A percentile compares a stretch with the other conserved stretches of the same genome.
Conservation (phyloP, 164 flowering plant genomes). For the Platanus orientalis region DNA sequence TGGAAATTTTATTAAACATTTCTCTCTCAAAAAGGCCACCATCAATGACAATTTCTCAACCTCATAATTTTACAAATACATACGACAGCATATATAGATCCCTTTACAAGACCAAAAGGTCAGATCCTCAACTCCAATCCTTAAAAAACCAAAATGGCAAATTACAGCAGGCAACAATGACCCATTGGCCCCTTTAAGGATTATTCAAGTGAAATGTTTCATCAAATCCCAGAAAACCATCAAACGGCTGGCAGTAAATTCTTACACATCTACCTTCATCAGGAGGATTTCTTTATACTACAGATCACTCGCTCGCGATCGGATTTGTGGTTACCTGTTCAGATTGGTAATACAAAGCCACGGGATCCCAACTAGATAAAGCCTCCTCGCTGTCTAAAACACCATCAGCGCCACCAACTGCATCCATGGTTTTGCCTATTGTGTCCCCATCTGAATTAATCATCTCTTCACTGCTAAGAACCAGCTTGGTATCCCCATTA, state of each 20-base stretch:
- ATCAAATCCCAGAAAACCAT: not conserved
- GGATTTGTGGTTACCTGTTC: not conserved
- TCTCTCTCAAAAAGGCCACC: too few relatives aligned
- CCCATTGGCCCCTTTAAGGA: not conserved
- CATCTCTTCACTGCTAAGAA: not conserved
- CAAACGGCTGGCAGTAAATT: not conserved
- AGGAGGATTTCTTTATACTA: too few relatives aligned
- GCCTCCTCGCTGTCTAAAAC: not conserved
- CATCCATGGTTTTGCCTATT: not conserved
- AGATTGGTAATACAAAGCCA: not conserved
- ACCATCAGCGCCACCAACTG: not conserved
- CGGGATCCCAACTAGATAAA: not conserved
- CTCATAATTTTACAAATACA: too few relatives aligned
- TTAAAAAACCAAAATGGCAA: not conserved
- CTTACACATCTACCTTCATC: not conserved
- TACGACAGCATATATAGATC: too few relatives aligned
- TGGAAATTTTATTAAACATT: too few relatives aligned
- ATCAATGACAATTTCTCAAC: too few relatives aligned
- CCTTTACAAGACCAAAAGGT: too few relatives aligned
- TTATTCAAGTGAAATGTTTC: not conserved
- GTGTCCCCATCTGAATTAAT: not conserved
- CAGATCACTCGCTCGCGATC: not conserved
- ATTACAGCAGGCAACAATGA: not conserved
- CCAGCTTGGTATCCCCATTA: not conserved
- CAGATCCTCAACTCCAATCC: too few relatives aligned